Evolutionary conservation across 805 yeast genomes (phyloP), one percentile per base, ranked within the genome.

Genomic region (Starmerella geochares): DNA sequence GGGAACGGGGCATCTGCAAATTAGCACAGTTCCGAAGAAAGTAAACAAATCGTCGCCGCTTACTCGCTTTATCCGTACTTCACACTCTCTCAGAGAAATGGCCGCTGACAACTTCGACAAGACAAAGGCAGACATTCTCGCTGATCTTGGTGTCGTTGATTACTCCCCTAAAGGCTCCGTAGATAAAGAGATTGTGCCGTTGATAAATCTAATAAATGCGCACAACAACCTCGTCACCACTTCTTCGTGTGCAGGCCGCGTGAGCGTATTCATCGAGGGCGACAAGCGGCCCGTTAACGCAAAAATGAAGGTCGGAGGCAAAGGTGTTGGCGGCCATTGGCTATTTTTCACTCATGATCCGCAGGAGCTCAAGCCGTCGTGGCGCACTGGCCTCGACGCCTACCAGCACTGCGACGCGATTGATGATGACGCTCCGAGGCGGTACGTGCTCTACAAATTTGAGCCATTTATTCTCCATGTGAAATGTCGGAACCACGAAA

Each of bases 391-490:
- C 13, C 50, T 57, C 23, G 53, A 51, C 41, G 49, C 27, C 20
- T 58, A 58, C 46, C 54, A 48, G 38, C 60, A 48, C 21, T 40
- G 50, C 3, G 45, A 31, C 4, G 32, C 13, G 2, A 54, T 56
- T 8, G 35, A 28, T 17, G n/a, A 46, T 2, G 45, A 16, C 9
- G 52, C 43, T 19, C 60, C 62, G 4, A 55, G 73, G 77, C 68
- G 94, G 46, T 79, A 73, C 53, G 74, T 86, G 7, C 69, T 86
- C 29, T 86, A 71, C 69, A 86, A 87, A 60, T 86, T 80, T 57
- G 95, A 86, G 66, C 94, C 95, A 3, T 72, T 86, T 63, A 86
- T 86, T 44, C 66, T 86, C 43, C 95, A 86, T 64, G 86, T 86
- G 4, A 81, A 84, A 60, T 84, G 95, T 60, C 71, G 90, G 41